Percentiles rank a stretch among this genome's conserved stretches.
Conservation (phyloP, 148 eudicot genomes). For the Simmondsia chinensis region DNA sequence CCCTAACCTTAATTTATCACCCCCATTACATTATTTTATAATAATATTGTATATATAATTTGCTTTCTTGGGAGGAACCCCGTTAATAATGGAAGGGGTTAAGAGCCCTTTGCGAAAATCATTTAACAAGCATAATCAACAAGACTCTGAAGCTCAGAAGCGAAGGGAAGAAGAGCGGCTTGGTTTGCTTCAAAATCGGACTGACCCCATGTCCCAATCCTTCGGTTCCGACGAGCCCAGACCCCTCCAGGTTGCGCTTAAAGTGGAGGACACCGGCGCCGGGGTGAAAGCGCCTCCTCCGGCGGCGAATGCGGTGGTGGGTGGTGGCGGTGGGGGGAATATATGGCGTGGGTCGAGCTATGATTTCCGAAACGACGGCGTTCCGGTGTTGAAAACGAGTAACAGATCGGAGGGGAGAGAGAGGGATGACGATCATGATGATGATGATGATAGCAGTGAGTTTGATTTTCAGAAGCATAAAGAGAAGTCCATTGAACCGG, state of each 20-base stretch:
- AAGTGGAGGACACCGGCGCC: constrained; percentile 16
- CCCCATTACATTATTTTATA: too few species aligned
- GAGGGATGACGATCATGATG: constrained; percentile 1
- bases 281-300: constrained; percentile 1
- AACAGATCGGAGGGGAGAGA: neutral
- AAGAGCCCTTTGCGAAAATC: too few species aligned
- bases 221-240: constrained; percentile 16
- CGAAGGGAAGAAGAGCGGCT: constrained; percentile 41
- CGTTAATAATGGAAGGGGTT: too few species aligned
- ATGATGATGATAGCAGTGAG: constrained; percentile 11
- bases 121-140: too few species aligned
- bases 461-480: constrained; percentile 19
- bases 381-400: neutral
- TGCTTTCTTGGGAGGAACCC: too few species aligned
- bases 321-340: neutral
- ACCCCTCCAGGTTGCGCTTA: constrained; percentile 13
- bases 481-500: constrained; percentile 2
- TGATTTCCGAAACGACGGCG: constrained; percentile 38
- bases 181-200: constrained; percentile 18
- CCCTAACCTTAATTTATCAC: too few species aligned
- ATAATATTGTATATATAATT: too few species aligned
- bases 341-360: constrained; percentile 53
- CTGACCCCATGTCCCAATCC: constrained; percentile 15
- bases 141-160: too few species aligned
- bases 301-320: neutral